Evolutionary conservation across 768 basidiomycete genomes (phyloP).

Genomic region (Trametes cingulata): DNA sequence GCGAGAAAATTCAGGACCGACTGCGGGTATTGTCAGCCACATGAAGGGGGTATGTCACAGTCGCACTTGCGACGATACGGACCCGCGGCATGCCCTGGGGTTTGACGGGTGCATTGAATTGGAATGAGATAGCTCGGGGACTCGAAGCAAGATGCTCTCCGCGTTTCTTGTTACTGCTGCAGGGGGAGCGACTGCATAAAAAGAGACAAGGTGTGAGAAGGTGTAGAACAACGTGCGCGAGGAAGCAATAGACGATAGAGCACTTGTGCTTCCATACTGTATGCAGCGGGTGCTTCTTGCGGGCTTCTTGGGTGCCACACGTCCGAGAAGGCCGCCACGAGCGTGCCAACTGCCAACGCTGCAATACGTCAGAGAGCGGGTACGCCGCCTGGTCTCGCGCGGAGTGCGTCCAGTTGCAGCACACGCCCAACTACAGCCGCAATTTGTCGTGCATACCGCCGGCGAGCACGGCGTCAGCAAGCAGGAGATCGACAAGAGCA

Average conservation of each 20-base stretch:
- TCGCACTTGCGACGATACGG: background rate
- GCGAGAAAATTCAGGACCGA: slow-evolving; percentile 3
- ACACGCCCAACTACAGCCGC: background rate
- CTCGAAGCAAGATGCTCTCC: too few relatives aligned
- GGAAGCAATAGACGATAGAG: background rate
- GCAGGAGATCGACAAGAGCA: slow-evolving; percentile 11
- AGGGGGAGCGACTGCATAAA: background rate
- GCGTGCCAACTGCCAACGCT: slow-evolving; percentile 10
- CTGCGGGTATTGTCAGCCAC: background rate
- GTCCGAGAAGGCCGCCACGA: slow-evolving; percentile 11
- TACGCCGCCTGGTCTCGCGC: background rate
- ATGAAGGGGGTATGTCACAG: background rate
- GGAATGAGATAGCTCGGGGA: too few relatives aligned
- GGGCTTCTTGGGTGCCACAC: background rate
- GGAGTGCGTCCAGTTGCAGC: background rate
- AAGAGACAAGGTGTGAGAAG: slow-evolving; percentile 2
- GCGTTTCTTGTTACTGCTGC: too few relatives aligned
- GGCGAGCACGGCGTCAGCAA: background rate
- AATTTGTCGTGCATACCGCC: background rate
- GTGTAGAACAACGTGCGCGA: background rate
- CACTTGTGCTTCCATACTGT: background rate
- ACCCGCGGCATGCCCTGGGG: background rate
- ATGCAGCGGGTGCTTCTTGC: background rate
- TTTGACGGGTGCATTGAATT: too few relatives aligned
- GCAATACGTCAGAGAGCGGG: background rate